A percentile compares a stretch with the other conserved stretches of the same genome.
Evolutionary conservation across 2,329 filamentous ascomycete species (phyloP).

Genomic region (Xylariomycetidae sp.): DNA sequence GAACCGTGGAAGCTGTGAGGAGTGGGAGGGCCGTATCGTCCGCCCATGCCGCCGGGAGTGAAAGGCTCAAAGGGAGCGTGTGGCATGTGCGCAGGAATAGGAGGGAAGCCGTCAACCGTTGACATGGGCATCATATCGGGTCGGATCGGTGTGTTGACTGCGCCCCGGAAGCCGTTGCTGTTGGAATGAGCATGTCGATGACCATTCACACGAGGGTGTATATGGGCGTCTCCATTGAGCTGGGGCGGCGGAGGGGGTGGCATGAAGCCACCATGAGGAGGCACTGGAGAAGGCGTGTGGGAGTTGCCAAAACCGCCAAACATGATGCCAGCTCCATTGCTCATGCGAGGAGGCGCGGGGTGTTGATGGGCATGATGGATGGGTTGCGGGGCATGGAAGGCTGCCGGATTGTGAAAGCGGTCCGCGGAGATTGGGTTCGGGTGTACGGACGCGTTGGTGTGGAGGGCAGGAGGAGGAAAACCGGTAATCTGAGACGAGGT

Average conservation of each 20-base stretch:
- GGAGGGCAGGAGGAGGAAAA: constrained; percentile 12
- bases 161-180: constrained; percentile 21
- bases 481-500: constrained; percentile 17
- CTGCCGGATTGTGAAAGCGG: constrained; percentile 14
- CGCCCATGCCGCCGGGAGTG: constrained; percentile 25
- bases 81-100: constrained; percentile 15
- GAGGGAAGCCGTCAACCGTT: constrained; percentile 21
- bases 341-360: constrained; percentile 43
- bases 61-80: constrained; percentile 29
- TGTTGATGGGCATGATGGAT: constrained; percentile 38
- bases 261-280: constrained; percentile 41
- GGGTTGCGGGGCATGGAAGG: constrained; percentile 21
- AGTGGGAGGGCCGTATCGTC: constrained; percentile 47
- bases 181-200: constrained; percentile 23
- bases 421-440: constrained; percentile 15
- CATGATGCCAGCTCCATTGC: constrained; percentile 48
- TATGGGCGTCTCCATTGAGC: constrained; percentile 20
- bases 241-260: constrained; percentile 35
- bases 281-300: constrained; percentile 53
- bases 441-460: too few relatives aligned
- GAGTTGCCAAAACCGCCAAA: constrained; percentile 53
- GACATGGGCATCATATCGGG: constrained; percentile 21
- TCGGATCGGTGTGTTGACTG: constrained; percentile 22
- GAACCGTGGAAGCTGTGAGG: constrained; percentile 60
- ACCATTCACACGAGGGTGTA: constrained; percentile 18